Conservation (phyloP, 202 grass and related monocot genomes). For the Carex arenaria region DNA sequence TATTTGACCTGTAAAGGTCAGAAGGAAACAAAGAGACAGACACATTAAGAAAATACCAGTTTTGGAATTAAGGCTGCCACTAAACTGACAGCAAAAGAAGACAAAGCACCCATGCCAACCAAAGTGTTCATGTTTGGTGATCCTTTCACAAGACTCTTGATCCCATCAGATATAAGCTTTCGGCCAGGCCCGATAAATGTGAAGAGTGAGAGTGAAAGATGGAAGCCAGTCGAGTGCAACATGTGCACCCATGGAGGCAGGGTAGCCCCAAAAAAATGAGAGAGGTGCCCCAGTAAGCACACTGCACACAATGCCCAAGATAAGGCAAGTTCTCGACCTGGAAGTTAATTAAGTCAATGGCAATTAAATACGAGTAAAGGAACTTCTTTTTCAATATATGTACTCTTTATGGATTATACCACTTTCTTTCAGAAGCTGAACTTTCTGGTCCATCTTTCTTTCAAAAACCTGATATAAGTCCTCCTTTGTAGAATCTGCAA, state of each 20-base stretch:
- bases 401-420: slow-evolving; percentile 40
- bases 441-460: slow-evolving; percentile 87
- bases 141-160: slow-evolving; percentile 69
- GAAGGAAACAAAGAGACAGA: slow-evolving; percentile 9
- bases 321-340: slow-evolving; percentile 89
- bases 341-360: slow-evolving; percentile 24
- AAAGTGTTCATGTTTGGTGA: slow-evolving; percentile 97
- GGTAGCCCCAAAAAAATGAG: slow-evolving; percentile 68
- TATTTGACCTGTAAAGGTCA: background rate
- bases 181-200: slow-evolving; percentile 83
- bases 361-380: background rate
- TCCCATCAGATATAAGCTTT: slow-evolving; percentile 74
- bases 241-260: slow-evolving; percentile 51
- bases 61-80: slow-evolving; percentile 80
- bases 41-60: slow-evolving; percentile 51
- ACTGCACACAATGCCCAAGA: slow-evolving; percentile 94
- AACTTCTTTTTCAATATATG: background rate
- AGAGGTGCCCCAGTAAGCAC: slow-evolving; percentile 78
- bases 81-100: slow-evolving; percentile 85
- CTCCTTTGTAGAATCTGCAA: slow-evolving; percentile 69
- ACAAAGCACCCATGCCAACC: slow-evolving; percentile 91
- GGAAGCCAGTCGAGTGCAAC: slow-evolving; percentile 84
- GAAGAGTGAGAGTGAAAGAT: slow-evolving; percentile 86
- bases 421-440: slow-evolving; percentile 75
- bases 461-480: slow-evolving; percentile 52